Conservation (phyloP, 805 yeast genomes). For the Cyberlindnera euphorbiae region DNA sequence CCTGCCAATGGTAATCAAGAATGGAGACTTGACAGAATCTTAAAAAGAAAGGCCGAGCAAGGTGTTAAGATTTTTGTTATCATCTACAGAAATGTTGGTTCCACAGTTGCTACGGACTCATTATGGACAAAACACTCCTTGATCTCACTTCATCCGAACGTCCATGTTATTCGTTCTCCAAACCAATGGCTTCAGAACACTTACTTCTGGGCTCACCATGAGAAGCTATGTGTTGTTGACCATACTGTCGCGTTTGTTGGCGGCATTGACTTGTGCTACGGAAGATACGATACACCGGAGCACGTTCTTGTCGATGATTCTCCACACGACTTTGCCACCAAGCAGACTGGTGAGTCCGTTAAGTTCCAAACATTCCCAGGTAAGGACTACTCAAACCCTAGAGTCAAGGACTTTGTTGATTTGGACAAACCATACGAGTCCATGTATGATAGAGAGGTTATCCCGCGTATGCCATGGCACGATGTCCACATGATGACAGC, state of each 20-base stretch:
- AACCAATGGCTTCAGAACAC: constrained; percentile 91
- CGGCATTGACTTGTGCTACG: constrained; percentile 93
- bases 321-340: constrained; percentile 30
- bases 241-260: constrained; percentile 88
- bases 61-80: constrained; percentile 93
- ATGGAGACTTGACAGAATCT: constrained; percentile 83
- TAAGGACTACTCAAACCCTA: constrained; percentile 94
- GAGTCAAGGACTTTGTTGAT: constrained; percentile 80
- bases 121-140: constrained; percentile 91
- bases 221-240: constrained; percentile 82
- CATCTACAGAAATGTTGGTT: constrained; percentile 89
- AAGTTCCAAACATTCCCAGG: constrained; percentile 78
- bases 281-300: constrained; percentile 95
- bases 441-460: constrained; percentile 75
- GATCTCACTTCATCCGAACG: constrained; percentile 76
- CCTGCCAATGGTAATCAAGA: constrained; percentile 95
- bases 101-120: constrained; percentile 90
- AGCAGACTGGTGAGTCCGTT: constrained; percentile 35
- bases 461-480: constrained; percentile 99
- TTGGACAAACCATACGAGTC: constrained; percentile 85
- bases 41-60: constrained; percentile 85
- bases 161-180: constrained; percentile 90
- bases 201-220: constrained; percentile 99
- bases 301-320: constrained; percentile 83
- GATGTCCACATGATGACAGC: constrained; percentile 95